Evolutionary conservation across 805 yeast genomes (phyloP).

Genomic region (Candida boleticola): DNA sequence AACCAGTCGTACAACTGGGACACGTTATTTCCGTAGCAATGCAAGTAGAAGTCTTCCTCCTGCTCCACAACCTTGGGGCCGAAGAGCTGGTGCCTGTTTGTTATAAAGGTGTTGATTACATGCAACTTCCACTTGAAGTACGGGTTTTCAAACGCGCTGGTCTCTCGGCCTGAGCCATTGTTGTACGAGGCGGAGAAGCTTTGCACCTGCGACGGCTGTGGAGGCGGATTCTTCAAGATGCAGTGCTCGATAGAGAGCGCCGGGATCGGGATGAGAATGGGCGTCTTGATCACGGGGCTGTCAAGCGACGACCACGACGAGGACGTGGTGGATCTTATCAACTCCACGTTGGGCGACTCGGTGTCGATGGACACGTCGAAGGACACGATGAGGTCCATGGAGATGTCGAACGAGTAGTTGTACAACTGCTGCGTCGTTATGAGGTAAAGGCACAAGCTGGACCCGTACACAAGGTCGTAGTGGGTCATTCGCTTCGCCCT

Average conservation of each 20-base stretch:
- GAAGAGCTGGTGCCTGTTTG: constrained; percentile 26
- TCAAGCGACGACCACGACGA: neutral
- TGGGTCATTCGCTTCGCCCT: neutral
- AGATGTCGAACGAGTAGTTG: constrained; percentile 21
- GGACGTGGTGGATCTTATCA: constrained; percentile 20
- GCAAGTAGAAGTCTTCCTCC: constrained; percentile 18
- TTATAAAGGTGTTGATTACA: constrained; percentile 26
- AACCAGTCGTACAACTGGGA: constrained; percentile 25
- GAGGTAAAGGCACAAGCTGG: constrained; percentile 20
- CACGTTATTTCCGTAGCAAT: constrained; percentile 29
- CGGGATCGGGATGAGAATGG: constrained; percentile 36
- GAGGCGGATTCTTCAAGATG: constrained; percentile 18
- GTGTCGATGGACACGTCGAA: constrained; percentile 34
- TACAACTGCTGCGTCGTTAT: constrained; percentile 33
- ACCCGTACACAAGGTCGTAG: neutral
- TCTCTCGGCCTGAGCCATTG: neutral
- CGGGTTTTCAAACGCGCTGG: constrained; percentile 10
- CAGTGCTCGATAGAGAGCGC: constrained; percentile 34
- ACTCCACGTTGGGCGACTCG: constrained; percentile 34
- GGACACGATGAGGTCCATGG: constrained; percentile 31
- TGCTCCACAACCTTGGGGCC: constrained; percentile 8
- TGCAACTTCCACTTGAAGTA: constrained; percentile 31
- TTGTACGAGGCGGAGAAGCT: neutral
- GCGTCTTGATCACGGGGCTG: constrained; percentile 17
- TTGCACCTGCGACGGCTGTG: constrained; percentile 9